These are phyloP conservation scores for Meira miltonrushii DNA, from an alignment of 1,284 basidiomycete species.

Conservation along the genomic window DNA sequence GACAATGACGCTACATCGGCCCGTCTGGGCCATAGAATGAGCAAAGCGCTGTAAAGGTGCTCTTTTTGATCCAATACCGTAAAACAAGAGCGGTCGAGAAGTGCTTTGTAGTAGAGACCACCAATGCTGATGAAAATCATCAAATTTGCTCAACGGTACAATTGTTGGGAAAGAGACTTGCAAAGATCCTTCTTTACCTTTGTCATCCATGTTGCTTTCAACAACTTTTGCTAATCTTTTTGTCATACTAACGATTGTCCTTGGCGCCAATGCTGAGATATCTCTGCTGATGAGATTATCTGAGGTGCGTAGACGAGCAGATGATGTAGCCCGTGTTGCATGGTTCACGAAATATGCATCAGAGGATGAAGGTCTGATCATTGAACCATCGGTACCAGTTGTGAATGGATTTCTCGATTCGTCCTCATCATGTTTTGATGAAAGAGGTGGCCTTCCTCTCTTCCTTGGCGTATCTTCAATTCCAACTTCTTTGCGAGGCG, in stretches of 20 bases:
- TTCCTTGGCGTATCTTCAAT: background rate
- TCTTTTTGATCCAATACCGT: constrained; percentile 13
- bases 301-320: constrained; percentile 3
- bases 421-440: background rate
- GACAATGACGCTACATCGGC: constrained; percentile 5
- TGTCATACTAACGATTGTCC: constrained; percentile 1
- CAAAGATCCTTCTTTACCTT: background rate
- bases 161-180: background rate
- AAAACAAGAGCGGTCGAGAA: constrained; percentile 8
- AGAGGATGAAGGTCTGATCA: constrained; percentile 11
- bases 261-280: constrained; percentile 3
- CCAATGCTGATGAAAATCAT: constrained; percentile 6
- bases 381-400: background rate
- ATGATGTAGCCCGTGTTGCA: constrained; percentile 4
- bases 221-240: background rate
- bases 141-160: constrained; percentile 2
- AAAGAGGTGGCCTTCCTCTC: background rate
- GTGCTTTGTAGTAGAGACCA: constrained; percentile 5
- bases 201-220: background rate
- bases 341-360: constrained; percentile 15
- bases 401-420: too few species aligned
- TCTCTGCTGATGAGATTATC: constrained; percentile 2
- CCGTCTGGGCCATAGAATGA: constrained; percentile 2
- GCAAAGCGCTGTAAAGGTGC: constrained; percentile 9
- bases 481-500: background rate